A percentile compares a stretch with the other conserved stretches of the same genome.
These are phyloP conservation scores for Saposhnikovia divaricata DNA, from an alignment of 129 eudicot genomes.

Conservation along the genomic window DNA sequence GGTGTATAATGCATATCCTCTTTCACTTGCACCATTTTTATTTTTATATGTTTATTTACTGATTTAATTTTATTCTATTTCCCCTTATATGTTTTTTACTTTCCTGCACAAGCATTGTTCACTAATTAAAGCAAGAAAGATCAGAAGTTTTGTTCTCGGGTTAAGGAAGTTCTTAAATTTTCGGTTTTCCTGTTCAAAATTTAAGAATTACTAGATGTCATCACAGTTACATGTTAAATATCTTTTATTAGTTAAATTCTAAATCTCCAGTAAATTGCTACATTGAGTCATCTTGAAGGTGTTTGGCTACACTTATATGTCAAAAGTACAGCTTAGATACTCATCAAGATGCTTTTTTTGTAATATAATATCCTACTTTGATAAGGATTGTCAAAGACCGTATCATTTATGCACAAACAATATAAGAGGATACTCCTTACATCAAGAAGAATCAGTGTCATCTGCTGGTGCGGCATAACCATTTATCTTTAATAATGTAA, in stretches of 20 bases:
- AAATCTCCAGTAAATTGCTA: neutral
- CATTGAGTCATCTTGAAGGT: neutral
- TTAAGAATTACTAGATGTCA: neutral
- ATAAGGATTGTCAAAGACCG: neutral
- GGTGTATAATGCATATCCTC: slow-evolving; percentile 34
- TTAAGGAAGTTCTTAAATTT: neutral
- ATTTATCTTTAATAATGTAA: neutral
- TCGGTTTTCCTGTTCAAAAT: neutral
- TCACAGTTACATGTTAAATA: neutral
- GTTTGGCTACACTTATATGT: neutral
- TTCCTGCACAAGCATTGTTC: neutral
- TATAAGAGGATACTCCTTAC: neutral
- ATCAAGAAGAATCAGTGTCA: neutral
- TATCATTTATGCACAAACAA: neutral
- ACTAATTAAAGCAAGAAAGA: neutral
- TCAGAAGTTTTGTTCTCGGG: neutral
- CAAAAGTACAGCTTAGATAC: neutral
- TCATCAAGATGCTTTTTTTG: neutral
- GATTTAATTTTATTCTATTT: neutral
- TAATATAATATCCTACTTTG: neutral
- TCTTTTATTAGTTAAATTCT: neutral
- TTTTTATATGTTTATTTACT: neutral
- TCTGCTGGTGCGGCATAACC: neutral
- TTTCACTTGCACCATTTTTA: neutral
- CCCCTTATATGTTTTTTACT: neutral